These are phyloP conservation scores for Botryotinia narcissicola DNA, from an alignment of 2,329 filamentous ascomycete genomes.

Conservation along the genomic window DNA sequence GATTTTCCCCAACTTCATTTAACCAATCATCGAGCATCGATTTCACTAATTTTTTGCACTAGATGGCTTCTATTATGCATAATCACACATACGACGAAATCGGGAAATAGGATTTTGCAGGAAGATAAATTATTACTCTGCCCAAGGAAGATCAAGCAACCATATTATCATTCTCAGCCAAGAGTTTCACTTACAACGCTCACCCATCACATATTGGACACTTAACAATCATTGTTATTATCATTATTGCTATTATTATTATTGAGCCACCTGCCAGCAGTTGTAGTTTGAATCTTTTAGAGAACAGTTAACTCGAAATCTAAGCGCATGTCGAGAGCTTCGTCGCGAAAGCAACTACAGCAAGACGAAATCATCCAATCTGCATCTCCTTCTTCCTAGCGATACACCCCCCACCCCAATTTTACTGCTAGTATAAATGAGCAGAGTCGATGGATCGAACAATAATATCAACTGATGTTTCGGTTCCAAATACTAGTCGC, in stretches of 20 bases:
- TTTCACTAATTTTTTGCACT: background rate
- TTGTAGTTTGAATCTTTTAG: background rate
- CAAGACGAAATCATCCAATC: background rate
- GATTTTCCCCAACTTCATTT: background rate
- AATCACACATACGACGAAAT: background rate
- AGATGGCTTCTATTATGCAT: background rate
- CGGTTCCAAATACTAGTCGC: background rate
- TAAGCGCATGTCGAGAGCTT: background rate
- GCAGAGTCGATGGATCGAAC: background rate
- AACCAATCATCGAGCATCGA: background rate
- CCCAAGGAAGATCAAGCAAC: background rate
- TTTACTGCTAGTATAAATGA: background rate
- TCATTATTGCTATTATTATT: no score
- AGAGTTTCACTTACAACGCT: background rate
- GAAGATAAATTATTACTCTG: background rate
- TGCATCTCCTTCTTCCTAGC: background rate
- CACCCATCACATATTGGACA: background rate
- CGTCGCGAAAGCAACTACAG: background rate
- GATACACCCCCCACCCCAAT: background rate
- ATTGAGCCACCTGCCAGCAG: background rate
- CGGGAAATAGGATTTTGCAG: accelerated
- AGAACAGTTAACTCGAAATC: background rate
- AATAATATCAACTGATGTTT: background rate
- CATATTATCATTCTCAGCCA: background rate
- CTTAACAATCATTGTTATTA: background rate